Conservation (phyloP, 768 basidiomycete species). For the Kwoniella dejecticola region DNA sequence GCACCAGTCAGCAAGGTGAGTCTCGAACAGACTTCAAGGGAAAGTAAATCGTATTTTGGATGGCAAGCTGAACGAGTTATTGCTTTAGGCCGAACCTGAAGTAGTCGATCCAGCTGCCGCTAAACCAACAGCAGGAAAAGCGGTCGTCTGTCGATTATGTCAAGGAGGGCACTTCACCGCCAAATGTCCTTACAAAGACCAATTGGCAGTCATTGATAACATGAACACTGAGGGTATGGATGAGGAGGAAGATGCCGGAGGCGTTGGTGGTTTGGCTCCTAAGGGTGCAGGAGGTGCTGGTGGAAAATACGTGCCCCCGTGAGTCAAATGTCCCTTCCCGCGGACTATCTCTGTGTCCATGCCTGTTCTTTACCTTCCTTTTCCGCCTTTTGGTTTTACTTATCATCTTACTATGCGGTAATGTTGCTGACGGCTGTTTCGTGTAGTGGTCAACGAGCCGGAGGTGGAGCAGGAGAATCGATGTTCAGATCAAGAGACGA, state of each 20-base stretch:
- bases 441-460: slow-evolving; percentile 68
- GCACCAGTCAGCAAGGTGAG: slow-evolving; percentile 63
- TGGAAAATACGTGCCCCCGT: slow-evolving; percentile 73
- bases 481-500: slow-evolving; percentile 82
- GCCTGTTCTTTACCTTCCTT: no score
- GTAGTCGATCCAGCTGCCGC: slow-evolving; percentile 63
- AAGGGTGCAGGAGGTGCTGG: slow-evolving; percentile 58
- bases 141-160: slow-evolving; percentile 88
- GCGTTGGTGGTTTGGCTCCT: slow-evolving; percentile 35
- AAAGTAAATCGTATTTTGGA: no score
- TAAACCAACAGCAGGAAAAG: slow-evolving; percentile 68
- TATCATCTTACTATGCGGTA: no score
- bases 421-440: no score
- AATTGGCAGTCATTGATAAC: slow-evolving; percentile 60
- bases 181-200: slow-evolving; percentile 97
- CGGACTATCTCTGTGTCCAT: no score
- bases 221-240: slow-evolving; percentile 61
- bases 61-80: no score
- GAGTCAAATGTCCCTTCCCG: slow-evolving; percentile 7
- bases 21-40: slow-evolving; percentile 45
- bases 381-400: no score
- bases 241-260: slow-evolving; percentile 59
- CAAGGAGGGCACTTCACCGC: slow-evolving; percentile 97
- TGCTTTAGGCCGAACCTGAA: slow-evolving; percentile 69
- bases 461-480: slow-evolving; percentile 68